Evolutionary conservation across 805 yeast genomes (phyloP).

Genomic region (Yamadazyma nakazawae): DNA sequence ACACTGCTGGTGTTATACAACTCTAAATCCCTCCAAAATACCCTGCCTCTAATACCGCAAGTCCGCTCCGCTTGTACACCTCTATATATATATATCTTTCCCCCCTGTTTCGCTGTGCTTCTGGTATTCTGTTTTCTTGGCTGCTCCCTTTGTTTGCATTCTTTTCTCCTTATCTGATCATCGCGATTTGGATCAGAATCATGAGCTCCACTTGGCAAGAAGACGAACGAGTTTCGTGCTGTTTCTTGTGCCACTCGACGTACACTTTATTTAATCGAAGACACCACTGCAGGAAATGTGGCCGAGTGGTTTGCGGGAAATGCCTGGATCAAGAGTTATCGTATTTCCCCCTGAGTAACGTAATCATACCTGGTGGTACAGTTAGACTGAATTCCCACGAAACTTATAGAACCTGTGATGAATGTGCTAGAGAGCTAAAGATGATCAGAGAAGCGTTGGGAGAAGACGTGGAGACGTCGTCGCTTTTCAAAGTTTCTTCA

Average conservation of each 20-base stretch:
- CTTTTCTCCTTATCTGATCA: neutral
- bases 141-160: neutral
- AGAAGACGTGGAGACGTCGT: neutral
- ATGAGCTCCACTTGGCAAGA: slow-evolving; percentile 55
- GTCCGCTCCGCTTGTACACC: too few relatives aligned
- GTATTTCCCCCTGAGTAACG: slow-evolving; percentile 58
- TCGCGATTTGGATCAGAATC: neutral
- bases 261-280: slow-evolving; percentile 67
- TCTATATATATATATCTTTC: too few relatives aligned
- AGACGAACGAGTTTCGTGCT: slow-evolving; percentile 50
- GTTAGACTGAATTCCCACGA: slow-evolving; percentile 50
- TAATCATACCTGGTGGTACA: slow-evolving; percentile 51
- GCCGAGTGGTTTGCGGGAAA: slow-evolving; percentile 68
- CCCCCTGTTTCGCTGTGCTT: too few relatives aligned
- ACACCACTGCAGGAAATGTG: slow-evolving; percentile 84
- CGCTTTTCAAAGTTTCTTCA: slow-evolving; percentile 19
- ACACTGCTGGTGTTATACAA: too few relatives aligned
- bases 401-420: slow-evolving; percentile 72
- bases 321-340: slow-evolving; percentile 56
- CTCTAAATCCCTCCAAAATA: too few relatives aligned
- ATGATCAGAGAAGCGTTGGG: slow-evolving; percentile 45
- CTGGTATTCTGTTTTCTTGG: neutral
- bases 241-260: slow-evolving; percentile 50
- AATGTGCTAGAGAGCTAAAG: slow-evolving; percentile 61
- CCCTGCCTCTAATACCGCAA: too few relatives aligned